These are phyloP conservation scores for Excoecaria agallocha DNA, from an alignment of 345 rosid species.

Conservation along the genomic window DNA sequence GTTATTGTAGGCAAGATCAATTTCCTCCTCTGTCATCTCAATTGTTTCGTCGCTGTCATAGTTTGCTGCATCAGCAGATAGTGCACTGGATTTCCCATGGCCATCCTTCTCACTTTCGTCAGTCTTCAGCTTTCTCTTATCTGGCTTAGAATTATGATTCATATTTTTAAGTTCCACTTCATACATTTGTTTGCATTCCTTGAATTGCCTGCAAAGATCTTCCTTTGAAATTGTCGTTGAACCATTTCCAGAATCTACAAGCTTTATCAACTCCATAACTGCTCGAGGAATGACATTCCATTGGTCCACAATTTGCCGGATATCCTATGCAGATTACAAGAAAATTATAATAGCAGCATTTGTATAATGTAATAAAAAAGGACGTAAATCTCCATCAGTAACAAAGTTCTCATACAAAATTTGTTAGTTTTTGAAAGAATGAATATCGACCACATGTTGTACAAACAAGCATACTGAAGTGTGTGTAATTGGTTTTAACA, in stretches of 20 bases:
- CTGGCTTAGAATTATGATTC: slow-evolving; percentile 7
- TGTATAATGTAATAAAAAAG: neutral
- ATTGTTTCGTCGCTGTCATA: slow-evolving; percentile 84
- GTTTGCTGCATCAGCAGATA: slow-evolving; percentile 22
- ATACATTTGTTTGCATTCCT: slow-evolving; percentile 56
- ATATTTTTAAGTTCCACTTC: slow-evolving; percentile 45
- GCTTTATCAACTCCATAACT: slow-evolving; percentile 66
- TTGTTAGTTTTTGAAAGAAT: neutral
- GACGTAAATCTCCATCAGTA: neutral
- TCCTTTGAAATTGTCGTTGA: slow-evolving; percentile 40
- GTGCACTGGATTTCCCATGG: slow-evolving; percentile 19
- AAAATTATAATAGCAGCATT: neutral
- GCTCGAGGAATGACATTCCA: slow-evolving; percentile 89
- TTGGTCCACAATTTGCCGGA: slow-evolving; percentile 51
- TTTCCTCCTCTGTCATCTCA: slow-evolving; percentile 93
- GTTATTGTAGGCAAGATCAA: slow-evolving; percentile 49
- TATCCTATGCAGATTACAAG: slow-evolving; percentile 39
- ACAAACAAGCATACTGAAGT: neutral
- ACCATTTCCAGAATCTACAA: slow-evolving; percentile 29
- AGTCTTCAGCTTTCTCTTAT: slow-evolving; percentile 29
- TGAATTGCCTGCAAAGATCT: slow-evolving; percentile 52
- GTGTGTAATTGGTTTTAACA: neutral
- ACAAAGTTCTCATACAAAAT: neutral
- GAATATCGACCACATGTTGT: neutral
- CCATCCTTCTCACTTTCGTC: slow-evolving; percentile 14